Conservation (phyloP, 495 filamentous ascomycete species). For the Daldinia bambusicola region DNA sequence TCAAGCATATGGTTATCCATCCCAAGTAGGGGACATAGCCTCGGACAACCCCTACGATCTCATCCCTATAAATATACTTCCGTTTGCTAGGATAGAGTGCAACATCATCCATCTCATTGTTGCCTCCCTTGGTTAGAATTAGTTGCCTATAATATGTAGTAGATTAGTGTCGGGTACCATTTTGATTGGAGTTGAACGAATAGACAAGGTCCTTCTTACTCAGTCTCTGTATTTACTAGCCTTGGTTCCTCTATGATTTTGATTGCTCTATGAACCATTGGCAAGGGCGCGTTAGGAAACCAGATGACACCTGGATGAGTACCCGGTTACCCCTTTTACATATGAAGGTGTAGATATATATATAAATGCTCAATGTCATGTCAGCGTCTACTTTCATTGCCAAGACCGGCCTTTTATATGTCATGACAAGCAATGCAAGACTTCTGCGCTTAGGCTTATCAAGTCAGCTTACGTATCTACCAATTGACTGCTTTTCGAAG, state of each 20-base stretch:
- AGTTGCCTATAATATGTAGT: constrained; percentile 3
- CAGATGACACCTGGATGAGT: constrained; percentile 38
- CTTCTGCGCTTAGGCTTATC: not conserved
- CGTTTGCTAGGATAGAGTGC: constrained; percentile 7
- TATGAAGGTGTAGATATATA: not conserved
- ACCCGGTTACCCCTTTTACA: not conserved
- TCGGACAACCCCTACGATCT: constrained; percentile 17
- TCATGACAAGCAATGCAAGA: not conserved
- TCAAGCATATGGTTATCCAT: constrained; percentile 12
- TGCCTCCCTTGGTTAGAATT: constrained; percentile 18
- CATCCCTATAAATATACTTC: constrained; percentile 1
- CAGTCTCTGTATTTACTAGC: not conserved
- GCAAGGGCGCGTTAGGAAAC: constrained; percentile 45
- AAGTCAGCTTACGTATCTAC: not conserved
- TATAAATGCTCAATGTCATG: not conserved
- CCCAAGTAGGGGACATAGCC: constrained; percentile 11
- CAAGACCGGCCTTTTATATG: not conserved
- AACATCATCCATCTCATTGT: constrained; percentile 16
- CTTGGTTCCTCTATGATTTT: constrained; percentile 21
- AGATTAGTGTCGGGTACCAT: not conserved
- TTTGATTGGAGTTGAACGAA: not conserved
- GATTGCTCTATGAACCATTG: constrained; percentile 53
- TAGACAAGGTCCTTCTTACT: not conserved
- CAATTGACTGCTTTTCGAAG: not conserved
- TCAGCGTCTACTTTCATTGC: not conserved